Evolutionary conservation across 2,329 filamentous ascomycete genomes (phyloP).

Genomic region (Cytospora mali): DNA sequence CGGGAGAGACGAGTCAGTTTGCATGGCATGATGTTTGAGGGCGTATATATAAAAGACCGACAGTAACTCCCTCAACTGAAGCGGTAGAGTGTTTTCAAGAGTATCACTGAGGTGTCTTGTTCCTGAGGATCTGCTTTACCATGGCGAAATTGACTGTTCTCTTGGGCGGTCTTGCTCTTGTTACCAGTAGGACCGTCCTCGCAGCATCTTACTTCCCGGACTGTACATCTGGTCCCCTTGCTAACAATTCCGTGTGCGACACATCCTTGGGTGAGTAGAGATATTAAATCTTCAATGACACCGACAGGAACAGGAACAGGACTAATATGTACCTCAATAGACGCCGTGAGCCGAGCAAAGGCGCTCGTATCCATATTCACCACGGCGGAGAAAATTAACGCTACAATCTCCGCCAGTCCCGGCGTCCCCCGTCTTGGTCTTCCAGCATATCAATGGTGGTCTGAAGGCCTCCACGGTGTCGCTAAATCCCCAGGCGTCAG

Average conservation of each 20-base stretch:
- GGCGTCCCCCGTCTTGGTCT: constrained; percentile 60
- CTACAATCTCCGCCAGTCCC: constrained; percentile 34
- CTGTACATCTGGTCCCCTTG: constrained; percentile 22
- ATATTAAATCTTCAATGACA: too few species aligned
- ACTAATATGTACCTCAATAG: constrained; percentile 13
- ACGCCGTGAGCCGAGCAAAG: constrained; percentile 17
- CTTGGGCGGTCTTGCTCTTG: neutral
- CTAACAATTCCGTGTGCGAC: constrained; percentile 24
- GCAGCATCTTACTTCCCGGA: constrained; percentile 24
- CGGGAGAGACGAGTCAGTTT: neutral
- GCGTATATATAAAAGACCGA: neutral
- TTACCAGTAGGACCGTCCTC: neutral
- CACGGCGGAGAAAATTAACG: constrained; percentile 27
- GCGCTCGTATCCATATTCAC: constrained; percentile 23
- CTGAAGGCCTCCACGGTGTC: constrained; percentile 65
- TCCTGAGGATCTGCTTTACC: neutral
- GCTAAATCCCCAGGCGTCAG: constrained; percentile 55
- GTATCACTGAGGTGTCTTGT: neutral
- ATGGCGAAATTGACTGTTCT: constrained; percentile 13
- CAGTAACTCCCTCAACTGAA: neutral
- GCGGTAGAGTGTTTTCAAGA: neutral
- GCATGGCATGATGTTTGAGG: too few species aligned
- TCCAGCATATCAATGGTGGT: constrained; percentile 63
- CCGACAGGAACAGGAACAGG: neutral
- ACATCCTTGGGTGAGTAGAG: constrained; percentile 12